Base-by-base conservation (phyloP, 495 filamentous ascomycete species). In the Bryoglossum gracile region DNA sequence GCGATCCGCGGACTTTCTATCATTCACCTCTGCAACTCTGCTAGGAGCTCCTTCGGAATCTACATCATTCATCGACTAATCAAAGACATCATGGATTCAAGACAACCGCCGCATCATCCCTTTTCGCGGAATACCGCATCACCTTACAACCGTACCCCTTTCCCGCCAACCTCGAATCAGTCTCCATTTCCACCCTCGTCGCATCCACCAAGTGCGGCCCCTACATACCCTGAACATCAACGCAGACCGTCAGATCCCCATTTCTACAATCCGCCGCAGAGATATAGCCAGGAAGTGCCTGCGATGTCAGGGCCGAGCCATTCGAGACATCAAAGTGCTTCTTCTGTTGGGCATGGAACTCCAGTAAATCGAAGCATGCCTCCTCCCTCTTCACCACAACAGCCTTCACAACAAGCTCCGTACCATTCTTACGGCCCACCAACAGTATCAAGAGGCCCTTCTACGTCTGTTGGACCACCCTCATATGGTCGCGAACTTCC, bases 321-420 rank as follows among this genome's bases (percentile, higher is more conserved):
- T 58, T 65, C 73, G 51, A 73, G 74, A 55, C 73, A 76, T 53
- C 71, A 65, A 40, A 77, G 75, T 62, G 55, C 71, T 19, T 76
- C 75, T 19, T 76, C 75, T 14, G 62, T 76, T 51, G 54, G 62
- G 13, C 68, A 68, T 21, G 70, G 65, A 8, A 63, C 69, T 8
- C 51, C 63, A 34, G 60, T 74, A 33, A 68, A 62, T 59, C 68
- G 73, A 55, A 66, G 52, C 30, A 76, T 77, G 72, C 73, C 72
- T 44, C 75, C 74, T 32, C 73, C 74, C 4, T 76, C 74, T 24
- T 68, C 75, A 42, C 71, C 72, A 0, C 73, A 71, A 55, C 71
- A 68, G 51, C 50, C 57, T n/a, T n/a, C n/a, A n/a, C n/a, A n/a
- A n/a, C n/a, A n/a, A 44, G 24, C 50, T 44, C 50, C 53, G 8